Percentiles rank a stretch among this genome's conserved stretches.
Evolutionary conservation across 2,329 filamentous ascomycete genomes (phyloP).

Genomic region (Taxawa tesnikishii): DNA sequence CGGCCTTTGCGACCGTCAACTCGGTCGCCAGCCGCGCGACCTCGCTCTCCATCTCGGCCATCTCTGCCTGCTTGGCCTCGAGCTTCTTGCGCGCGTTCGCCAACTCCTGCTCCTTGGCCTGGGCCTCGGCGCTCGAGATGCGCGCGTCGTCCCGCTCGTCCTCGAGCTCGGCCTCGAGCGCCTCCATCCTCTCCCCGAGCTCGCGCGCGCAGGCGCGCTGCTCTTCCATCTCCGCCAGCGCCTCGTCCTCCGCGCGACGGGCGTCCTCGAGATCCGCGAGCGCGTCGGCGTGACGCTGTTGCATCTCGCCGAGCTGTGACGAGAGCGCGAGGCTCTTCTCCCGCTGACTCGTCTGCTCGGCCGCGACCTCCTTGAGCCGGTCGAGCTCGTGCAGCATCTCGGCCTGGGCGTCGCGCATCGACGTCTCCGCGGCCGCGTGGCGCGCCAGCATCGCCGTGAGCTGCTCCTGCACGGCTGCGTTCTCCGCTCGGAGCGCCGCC

Average conservation of each 20-base stretch:
- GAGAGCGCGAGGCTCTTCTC: conserved; percentile 17
- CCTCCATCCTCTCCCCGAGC: conserved; percentile 15
- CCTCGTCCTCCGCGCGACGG: conserved; percentile 22
- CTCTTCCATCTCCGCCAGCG: conserved; percentile 19
- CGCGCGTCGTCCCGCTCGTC: conserved; percentile 9
- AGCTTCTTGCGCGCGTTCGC: conserved; percentile 9
- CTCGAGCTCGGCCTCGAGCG: conserved; percentile 9
- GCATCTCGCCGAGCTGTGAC: conserved; percentile 16
- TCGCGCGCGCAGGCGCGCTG: conserved; percentile 15
- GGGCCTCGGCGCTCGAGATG: conserved; percentile 12
- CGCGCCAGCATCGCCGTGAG: conserved; percentile 16
- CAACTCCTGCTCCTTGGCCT: conserved; percentile 14
- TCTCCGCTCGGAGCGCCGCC: conserved; percentile 7
- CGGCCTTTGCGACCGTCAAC: conserved; percentile 79
- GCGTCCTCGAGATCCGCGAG: too few species aligned
- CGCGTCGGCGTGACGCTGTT: conserved; percentile 16
- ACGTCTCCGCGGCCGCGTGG: conserved; percentile 16
- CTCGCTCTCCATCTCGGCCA: conserved; percentile 43
- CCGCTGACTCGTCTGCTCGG: conserved; percentile 11
- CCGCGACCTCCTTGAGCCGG: conserved; percentile 17
- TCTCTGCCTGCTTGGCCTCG: conserved; percentile 16
- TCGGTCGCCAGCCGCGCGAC: conserved; percentile 59
- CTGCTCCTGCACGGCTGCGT: conserved; percentile 18
- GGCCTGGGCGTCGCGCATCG: conserved; percentile 11
- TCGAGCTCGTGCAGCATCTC: conserved; percentile 24